Conservation (phyloP, 345 rosid species). For the Citrus reticulata region DNA sequence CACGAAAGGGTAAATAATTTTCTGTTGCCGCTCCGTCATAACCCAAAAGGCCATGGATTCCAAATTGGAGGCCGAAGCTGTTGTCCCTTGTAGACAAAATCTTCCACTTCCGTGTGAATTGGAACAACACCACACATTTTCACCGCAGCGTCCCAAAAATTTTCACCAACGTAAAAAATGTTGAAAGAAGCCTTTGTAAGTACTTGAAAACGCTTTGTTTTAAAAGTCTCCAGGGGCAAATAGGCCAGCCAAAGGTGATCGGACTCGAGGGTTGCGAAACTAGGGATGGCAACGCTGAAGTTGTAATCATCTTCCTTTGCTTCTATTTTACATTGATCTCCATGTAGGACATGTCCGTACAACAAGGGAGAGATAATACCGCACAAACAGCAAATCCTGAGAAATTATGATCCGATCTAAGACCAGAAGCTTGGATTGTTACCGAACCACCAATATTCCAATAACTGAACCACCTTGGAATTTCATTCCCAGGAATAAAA, state of each 20-base stretch:
- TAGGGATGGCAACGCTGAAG: background rate
- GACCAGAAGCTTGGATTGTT: background rate
- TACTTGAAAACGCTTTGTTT: too few relatives aligned
- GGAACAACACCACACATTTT: too few relatives aligned
- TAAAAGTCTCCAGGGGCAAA: background rate
- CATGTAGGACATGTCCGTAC: background rate
- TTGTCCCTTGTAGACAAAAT: too few relatives aligned
- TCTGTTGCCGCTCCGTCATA: too few relatives aligned
- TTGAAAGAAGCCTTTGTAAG: too few relatives aligned
- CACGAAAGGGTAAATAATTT: too few relatives aligned
- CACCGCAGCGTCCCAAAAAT: too few relatives aligned
- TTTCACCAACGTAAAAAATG: too few relatives aligned
- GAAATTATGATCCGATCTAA: background rate
- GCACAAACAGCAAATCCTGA: slow-evolving; percentile 12
- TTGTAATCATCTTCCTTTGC: too few relatives aligned
- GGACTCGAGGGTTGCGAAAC: background rate
- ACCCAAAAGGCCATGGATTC: too few relatives aligned
- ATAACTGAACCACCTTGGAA: slow-evolving; percentile 14
- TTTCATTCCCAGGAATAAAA: slow-evolving; percentile 6
- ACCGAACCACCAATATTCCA: slow-evolving; percentile 1
- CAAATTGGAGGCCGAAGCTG: too few relatives aligned
- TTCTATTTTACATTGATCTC: background rate
- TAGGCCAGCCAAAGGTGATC: background rate
- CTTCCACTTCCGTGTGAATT: too few relatives aligned
- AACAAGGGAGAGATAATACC: background rate